Conservation (phyloP, 2,329 filamentous ascomycete species). For the Sphaerulina musiva region DNA sequence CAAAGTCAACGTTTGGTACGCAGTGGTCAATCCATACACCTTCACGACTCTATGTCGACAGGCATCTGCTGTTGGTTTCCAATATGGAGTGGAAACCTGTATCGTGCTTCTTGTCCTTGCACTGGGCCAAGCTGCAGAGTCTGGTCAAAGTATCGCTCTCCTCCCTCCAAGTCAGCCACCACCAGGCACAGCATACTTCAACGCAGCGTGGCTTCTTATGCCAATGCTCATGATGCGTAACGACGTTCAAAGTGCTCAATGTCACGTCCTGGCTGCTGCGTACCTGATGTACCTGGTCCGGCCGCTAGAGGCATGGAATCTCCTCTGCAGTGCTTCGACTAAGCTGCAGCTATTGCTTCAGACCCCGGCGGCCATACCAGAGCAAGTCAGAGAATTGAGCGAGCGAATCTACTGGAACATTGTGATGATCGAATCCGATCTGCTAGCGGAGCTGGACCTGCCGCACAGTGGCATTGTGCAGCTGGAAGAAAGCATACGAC, state of each 20-base stretch:
- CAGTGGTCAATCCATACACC: constrained; percentile 74
- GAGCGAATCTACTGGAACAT: constrained; percentile 82
- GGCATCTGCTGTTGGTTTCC: constrained; percentile 68
- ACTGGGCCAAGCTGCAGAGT: constrained; percentile 67
- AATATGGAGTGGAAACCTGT: constrained; percentile 73
- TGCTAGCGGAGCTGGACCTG: constrained; percentile 71
- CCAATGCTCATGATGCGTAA: constrained; percentile 75
- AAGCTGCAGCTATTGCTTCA: constrained; percentile 74
- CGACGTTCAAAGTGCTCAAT: constrained; percentile 70
- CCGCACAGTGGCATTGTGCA: constrained; percentile 78
- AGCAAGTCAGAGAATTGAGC: constrained; percentile 63
- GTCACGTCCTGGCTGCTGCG: constrained; percentile 71
- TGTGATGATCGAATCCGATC: constrained; percentile 69
- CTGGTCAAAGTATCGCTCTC: constrained; percentile 64
- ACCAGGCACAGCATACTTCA: constrained; percentile 72
- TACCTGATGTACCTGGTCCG: constrained; percentile 78
- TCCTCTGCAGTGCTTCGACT: constrained; percentile 71
- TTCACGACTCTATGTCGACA: constrained; percentile 71
- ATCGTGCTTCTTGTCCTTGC: constrained; percentile 73
- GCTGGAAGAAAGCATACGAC: constrained; percentile 71
- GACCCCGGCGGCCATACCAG: constrained; percentile 62
- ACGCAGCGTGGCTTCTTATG: constrained; percentile 69
- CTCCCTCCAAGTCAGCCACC: constrained; percentile 63
- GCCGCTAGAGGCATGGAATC: constrained; percentile 74
- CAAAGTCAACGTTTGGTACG: constrained; percentile 77